A percentile compares a stretch with the other conserved stretches of the same genome.
phyloP scores from a whole-genome alignment of 495 filamentous ascomycete genomes.

The Wilcoxina mikolae region DNA sequence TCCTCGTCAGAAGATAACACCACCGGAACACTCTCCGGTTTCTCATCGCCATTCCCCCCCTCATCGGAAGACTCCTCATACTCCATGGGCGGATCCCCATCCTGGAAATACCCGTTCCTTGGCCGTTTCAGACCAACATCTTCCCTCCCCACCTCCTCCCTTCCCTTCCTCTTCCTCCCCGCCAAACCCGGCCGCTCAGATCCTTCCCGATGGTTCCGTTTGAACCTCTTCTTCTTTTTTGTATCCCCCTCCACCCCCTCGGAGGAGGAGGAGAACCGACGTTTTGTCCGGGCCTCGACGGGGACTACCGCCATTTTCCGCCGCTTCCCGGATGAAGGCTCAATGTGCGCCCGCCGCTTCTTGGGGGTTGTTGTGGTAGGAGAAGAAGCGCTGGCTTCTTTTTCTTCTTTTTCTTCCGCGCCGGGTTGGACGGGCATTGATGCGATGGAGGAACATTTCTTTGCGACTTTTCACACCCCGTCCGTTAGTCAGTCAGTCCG shows the following conservation, averaged over 20 bases:
- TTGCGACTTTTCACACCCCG: too few species aligned
- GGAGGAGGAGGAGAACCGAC: not conserved
- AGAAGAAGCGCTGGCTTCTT: too few species aligned
- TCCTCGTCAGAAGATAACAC: not conserved
- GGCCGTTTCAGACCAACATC: not conserved
- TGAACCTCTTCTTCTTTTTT: not conserved
- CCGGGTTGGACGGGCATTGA: too few species aligned
- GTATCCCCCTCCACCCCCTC: not conserved
- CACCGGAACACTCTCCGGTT: not conserved
- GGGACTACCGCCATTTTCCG: too few species aligned
- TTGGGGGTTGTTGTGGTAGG: too few species aligned
- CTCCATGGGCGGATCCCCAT: not conserved
- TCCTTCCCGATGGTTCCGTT: not conserved
- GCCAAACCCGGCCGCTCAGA: not conserved
- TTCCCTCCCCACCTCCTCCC: not conserved
- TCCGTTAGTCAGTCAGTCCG: too few species aligned
- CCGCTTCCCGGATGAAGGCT: too few species aligned
- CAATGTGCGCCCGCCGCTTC: too few species aligned
- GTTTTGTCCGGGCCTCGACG: too few species aligned
- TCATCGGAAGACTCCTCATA: not conserved
- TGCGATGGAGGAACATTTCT: too few species aligned
- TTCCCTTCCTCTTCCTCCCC: not conserved
- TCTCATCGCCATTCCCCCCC: not conserved
- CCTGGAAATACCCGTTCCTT: not conserved
- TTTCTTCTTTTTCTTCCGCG: too few species aligned